Evolutionary conservation across 2,329 filamentous ascomycete species (phyloP), one percentile per base, ranked within the genome.

Genomic region (Emergomyces pasteurianus): DNA sequence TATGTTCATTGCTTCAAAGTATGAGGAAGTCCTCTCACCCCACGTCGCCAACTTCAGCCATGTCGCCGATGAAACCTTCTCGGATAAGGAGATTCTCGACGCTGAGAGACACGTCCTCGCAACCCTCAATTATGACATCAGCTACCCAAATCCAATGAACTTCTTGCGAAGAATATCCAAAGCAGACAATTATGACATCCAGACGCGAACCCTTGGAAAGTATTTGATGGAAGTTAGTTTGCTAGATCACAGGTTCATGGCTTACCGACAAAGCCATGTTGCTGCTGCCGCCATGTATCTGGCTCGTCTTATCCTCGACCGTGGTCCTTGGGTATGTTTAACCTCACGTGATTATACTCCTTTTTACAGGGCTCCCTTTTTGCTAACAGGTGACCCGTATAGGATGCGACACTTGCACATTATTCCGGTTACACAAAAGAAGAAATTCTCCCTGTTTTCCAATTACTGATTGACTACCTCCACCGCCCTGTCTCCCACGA

Each of bases 111-210:
- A 95, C 73, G 87, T 99, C 66, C 86, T 99, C 58, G 84, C 85
- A 66, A 91, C 91, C 6, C 83, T 99, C 63, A 88, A 96, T 78
- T 99, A 96, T 75, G 92, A 99, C 73, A 85, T 99, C 65, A 96
- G 92, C 80, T 99, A 96, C 72, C 94, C 94, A 61, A 99, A 99
- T 77, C 94, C 94, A 26, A 99, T 99, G 94, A 99, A 99, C 83
- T 99, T 99, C 80, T 85, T 99, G 63, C 90, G 94, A 66, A 89
- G 95, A 67, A 96, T 99, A 76, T 97, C 92, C 64, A 99, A 99
- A 81, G 95, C 94, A 71, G 95, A 99, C 79, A 94, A 95, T 80
- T 99, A 99, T 78, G 92, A 99, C 76, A 96, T 97, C 70, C 90
- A 96, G 75, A 96, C 92, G 63, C 89, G 94, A 69, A 99, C 94